phyloP scores from a whole-genome alignment of 371 early-diverging fungal species.

The Funneliformis caledonium region DNA sequence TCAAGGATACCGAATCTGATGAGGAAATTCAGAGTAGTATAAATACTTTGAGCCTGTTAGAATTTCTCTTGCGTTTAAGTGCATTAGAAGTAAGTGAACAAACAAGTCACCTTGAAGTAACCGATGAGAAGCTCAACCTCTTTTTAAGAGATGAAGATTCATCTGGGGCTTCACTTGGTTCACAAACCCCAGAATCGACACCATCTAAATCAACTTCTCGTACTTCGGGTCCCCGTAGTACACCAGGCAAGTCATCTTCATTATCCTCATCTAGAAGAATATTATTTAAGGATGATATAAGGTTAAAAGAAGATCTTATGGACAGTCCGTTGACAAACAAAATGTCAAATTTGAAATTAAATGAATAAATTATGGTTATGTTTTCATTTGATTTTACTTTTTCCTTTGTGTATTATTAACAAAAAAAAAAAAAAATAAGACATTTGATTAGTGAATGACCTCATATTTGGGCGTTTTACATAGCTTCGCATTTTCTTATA shows the following conservation, averaged over 20 bases:
- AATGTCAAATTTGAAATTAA: not conserved
- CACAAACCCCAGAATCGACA: not conserved
- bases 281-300: not conserved
- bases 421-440: too few species aligned
- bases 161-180: slow-evolving; percentile 25
- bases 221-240: not conserved
- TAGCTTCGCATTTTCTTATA: too few species aligned
- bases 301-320: not conserved
- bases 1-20: not conserved
- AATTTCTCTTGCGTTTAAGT: slow-evolving; percentile 67
- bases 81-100: slow-evolving; percentile 68
- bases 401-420: not conserved
- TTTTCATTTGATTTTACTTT: not conserved
- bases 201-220: slow-evolving; percentile 1
- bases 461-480: not conserved
- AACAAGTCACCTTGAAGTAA: slow-evolving; percentile 63
- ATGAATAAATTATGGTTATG: not conserved
- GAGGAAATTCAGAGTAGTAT: slow-evolving; percentile 6
- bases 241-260: not conserved
- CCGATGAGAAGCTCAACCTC: slow-evolving; percentile 72
- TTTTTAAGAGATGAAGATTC: slow-evolving; percentile 45
- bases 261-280: not conserved
- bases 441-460: not conserved
- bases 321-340: not conserved
- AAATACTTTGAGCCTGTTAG: slow-evolving; percentile 63